phyloP scores from a whole-genome alignment of 495 filamentous ascomycete genomes.

The Tuber magnatum region DNA sequence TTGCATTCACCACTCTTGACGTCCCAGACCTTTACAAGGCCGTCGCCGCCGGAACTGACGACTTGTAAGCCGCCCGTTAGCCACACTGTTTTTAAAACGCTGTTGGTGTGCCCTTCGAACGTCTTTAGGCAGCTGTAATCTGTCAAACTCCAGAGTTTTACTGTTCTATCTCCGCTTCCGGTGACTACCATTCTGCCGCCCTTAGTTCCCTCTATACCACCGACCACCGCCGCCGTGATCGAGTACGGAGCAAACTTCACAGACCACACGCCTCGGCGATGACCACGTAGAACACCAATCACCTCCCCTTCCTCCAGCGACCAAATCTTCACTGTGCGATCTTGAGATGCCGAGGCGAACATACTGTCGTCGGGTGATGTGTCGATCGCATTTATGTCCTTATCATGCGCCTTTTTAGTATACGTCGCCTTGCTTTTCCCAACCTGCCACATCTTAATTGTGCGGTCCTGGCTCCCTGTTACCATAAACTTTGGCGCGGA shows the following conservation, averaged over 20 bases:
- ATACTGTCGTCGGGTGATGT: slow-evolving; percentile 59
- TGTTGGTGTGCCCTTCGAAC: slow-evolving; percentile 93
- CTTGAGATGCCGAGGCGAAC: slow-evolving; percentile 93
- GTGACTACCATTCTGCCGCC: slow-evolving; percentile 74
- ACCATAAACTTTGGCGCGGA: slow-evolving; percentile 76
- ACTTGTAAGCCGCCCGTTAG: slow-evolving; percentile 59
- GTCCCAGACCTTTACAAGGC: slow-evolving; percentile 95
- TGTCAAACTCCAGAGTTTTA: slow-evolving; percentile 88
- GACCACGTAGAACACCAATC: slow-evolving; percentile 80
- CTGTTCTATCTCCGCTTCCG: slow-evolving; percentile 86
- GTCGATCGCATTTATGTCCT: slow-evolving; percentile 95
- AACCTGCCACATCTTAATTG: slow-evolving; percentile 84
- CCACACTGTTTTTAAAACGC: slow-evolving; percentile 89
- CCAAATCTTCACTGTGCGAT: slow-evolving; percentile 95
- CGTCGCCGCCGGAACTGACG: slow-evolving; percentile 85
- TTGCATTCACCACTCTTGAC: slow-evolving; percentile 69
- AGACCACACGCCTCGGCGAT: slow-evolving; percentile 90
- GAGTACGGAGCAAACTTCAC: slow-evolving; percentile 76
- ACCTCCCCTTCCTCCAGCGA: slow-evolving; percentile 78
- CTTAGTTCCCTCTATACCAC: slow-evolving; percentile 56
- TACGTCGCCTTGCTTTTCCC: slow-evolving; percentile 55
- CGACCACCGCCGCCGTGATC: slow-evolving; percentile 60
- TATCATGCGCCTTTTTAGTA: slow-evolving; percentile 92
- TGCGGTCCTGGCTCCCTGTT: slow-evolving; percentile 89
- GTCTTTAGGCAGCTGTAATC: slow-evolving; percentile 91